These are phyloP conservation scores for Chrysanthemum seticuspe DNA, from an alignment of 129 eudicot genomes.

Conservation along the genomic window DNA sequence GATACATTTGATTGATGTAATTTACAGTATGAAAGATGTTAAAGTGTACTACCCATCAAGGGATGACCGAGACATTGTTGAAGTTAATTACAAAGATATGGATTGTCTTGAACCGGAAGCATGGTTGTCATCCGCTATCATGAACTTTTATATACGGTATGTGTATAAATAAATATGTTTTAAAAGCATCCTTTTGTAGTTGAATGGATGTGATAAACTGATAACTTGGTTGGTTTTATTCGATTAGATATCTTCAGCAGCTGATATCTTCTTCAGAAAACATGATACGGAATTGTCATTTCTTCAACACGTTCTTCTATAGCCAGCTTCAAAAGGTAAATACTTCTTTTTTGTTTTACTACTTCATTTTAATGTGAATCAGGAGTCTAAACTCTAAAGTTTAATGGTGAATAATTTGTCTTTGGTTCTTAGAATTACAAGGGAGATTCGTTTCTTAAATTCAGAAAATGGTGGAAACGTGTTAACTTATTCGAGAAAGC, in stretches of 20 bases:
- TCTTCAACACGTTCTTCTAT: constrained; percentile 88
- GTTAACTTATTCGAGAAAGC: constrained; percentile 79
- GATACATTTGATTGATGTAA: constrained; percentile 7
- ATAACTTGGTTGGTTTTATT: constrained; percentile 12
- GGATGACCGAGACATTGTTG: constrained; percentile 66
- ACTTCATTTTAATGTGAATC: background rate
- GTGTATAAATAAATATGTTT: constrained; percentile 14
- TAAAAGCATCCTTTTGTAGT: background rate
- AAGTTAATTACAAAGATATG: constrained; percentile 59
- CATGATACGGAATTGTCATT: constrained; percentile 44
- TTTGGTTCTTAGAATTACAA: constrained; percentile 39
- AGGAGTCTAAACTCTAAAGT: too few relatives aligned
- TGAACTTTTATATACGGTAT: constrained; percentile 86
- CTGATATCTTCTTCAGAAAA: constrained; percentile 31
- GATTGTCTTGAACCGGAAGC: constrained; percentile 73
- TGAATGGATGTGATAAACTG: too few relatives aligned
- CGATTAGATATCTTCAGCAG: constrained; percentile 70
- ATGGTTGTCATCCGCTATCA: constrained; percentile 73
- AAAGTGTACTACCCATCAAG: constrained; percentile 78
- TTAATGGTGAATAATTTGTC: constrained; percentile 9
- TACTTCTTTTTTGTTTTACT: background rate
- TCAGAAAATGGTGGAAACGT: constrained; percentile 97
- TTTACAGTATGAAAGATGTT: constrained; percentile 46
- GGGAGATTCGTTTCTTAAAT: constrained; percentile 55
- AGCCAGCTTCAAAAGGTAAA: constrained; percentile 75